Conservation (phyloP, 495 filamentous ascomycete genomes). For the Schizothecium vesticola region DNA sequence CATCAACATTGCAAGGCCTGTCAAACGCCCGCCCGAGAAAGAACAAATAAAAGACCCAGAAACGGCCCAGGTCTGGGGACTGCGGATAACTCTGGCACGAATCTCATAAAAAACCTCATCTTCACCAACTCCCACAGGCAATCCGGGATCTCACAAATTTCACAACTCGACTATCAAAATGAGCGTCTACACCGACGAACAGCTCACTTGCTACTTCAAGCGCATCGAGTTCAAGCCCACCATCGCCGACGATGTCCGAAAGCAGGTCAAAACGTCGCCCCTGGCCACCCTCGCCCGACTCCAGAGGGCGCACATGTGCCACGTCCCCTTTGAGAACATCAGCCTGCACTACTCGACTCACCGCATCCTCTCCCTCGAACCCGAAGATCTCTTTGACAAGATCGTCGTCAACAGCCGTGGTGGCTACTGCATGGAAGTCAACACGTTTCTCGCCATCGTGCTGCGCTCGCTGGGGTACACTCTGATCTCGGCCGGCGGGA, state of each 20-base stretch:
- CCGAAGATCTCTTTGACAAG: slow-evolving; percentile 57
- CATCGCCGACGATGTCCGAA: not conserved
- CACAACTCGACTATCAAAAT: slow-evolving; percentile 8
- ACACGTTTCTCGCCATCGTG: slow-evolving; percentile 59
- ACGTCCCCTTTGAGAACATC: slow-evolving; percentile 70
- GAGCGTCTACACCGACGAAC: slow-evolving; percentile 21
- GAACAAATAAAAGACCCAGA: not conserved
- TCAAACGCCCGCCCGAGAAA: no score
- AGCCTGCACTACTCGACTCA: slow-evolving; percentile 43
- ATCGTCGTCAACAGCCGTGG: slow-evolving; percentile 51
- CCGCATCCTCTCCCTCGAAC: slow-evolving; percentile 50
- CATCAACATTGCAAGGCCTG: not conserved
- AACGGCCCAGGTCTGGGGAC: not conserved
- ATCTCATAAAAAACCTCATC: not conserved
- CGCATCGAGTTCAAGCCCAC: slow-evolving; percentile 5
- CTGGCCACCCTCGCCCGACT: slow-evolving; percentile 35
- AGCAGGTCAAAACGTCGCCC: slow-evolving; percentile 3
- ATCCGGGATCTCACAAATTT: no score
- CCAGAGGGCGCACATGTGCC: slow-evolving; percentile 48
- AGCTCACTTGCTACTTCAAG: slow-evolving; percentile 33
- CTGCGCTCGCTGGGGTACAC: slow-evolving; percentile 58
- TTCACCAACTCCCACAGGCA: not conserved
- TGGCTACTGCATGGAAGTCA: slow-evolving; percentile 76
- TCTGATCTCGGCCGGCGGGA: slow-evolving; percentile 43
- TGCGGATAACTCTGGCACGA: not conserved